Base-by-base conservation (phyloP, 305 asterid species). In the Fraxinus latifolia region DNA sequence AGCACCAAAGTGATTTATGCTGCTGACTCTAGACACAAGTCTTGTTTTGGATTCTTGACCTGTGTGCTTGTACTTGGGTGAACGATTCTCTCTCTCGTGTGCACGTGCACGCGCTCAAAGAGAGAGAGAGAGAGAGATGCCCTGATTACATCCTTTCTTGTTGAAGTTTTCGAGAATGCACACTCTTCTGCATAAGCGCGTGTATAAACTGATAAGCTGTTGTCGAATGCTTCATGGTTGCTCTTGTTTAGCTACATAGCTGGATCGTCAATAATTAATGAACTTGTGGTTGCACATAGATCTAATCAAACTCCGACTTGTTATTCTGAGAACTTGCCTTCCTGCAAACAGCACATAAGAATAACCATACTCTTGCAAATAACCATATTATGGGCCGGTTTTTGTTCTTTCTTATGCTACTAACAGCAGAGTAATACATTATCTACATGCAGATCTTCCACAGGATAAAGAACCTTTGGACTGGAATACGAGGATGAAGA, bases 401-500 rank as follows among this genome's bases (percentile, higher is more conserved):
- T 32, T 14, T 15, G 50, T 71, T 34, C 15, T 32, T 33, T 72
- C 27, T n/a, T 72, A 17, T 33, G 77, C 44, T 72, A 33, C 47
- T 33, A 31, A 70, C 4, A 12, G 75, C 39, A 3, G 77, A 17
- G 74, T 29, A 29, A 39, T 17, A 36, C 12, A 70, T 53, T 79
- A 44, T 75, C 33, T 72, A 23, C 62, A 3, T 74, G 80, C 90
- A 93, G 98, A 95, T 91, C 82, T 89, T 88, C 89, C 88, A 65
- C 87, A 90, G 2, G 93, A 90, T 84, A 92, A 92, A 87, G 97
- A 92, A 80, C 95, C 97, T 55, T 86, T 94, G 85, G 98, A 94
- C 91, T 96, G 99, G 99, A 95, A 91, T 81, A 92, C 95, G 21
- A 86, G 99, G 86, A 94, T 95, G 99, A 95, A 92, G 84, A 95